Percentiles rank a stretch among this genome's conserved stretches.
These are phyloP conservation scores for Tulasnella sp. DNA, from an alignment of 768 basidiomycete species.

Conservation along the genomic window DNA sequence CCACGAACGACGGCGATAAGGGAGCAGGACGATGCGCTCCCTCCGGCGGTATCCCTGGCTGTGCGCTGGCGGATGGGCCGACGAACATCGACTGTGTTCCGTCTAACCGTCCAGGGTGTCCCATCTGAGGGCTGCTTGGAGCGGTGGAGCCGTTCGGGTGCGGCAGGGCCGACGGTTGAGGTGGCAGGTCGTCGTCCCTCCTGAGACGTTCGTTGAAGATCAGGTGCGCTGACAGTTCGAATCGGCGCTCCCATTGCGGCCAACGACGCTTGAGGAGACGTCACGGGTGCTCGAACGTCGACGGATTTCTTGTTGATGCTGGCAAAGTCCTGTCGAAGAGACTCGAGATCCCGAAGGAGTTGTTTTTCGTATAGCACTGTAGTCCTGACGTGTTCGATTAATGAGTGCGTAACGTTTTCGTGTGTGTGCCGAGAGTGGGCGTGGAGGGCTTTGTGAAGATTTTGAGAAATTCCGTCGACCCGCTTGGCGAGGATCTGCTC, in stretches of 20 bases:
- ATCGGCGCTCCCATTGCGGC: not conserved
- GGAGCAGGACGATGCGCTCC: not conserved
- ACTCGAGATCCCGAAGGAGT: slow-evolving; percentile 79
- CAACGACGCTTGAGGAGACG: slow-evolving; percentile 47
- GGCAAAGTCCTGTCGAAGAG: slow-evolving; percentile 67
- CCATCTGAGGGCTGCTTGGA: not conserved
- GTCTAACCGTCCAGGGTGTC: slow-evolving; percentile 51
- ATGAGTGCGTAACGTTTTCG: slow-evolving; percentile 82
- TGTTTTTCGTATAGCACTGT: slow-evolving; percentile 90
- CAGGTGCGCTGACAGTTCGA: not conserved
- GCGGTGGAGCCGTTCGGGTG: not conserved
- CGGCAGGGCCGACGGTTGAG: not conserved
- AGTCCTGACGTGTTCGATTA: slow-evolving; percentile 90
- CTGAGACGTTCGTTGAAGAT: not conserved
- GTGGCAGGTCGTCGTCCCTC: not conserved
- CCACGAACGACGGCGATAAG: not conserved
- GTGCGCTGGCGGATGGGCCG: slow-evolving; percentile 41
- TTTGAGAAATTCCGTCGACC: slow-evolving; percentile 88
- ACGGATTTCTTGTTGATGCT: slow-evolving; percentile 32
- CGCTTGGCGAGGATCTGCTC: slow-evolving; percentile 79
- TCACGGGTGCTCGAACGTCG: slow-evolving; percentile 40
- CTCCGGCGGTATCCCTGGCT: not conserved
- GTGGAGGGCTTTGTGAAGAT: slow-evolving; percentile 80
- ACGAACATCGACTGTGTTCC: slow-evolving; percentile 81
- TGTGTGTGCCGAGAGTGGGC: slow-evolving; percentile 83